A percentile compares a stretch with the other conserved stretches of the same genome.
Conservation (phyloP, 2,329 filamentous ascomycete species). For the Calonectria hongkongensis region DNA sequence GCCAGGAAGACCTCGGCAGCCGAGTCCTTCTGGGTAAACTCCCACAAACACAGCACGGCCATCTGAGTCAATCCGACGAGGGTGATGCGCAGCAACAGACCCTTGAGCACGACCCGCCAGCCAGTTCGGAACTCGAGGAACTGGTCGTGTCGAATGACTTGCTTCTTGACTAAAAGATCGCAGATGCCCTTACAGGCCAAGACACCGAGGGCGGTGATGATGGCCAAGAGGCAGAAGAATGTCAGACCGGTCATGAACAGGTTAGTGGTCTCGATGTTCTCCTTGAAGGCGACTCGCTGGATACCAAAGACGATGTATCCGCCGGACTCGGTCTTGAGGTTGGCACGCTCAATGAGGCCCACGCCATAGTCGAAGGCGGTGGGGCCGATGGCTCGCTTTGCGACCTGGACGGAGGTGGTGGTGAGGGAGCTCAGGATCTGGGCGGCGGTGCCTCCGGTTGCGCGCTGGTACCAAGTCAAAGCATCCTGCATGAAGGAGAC, state of each 20-base stretch:
- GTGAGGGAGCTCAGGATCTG: conserved; percentile 84
- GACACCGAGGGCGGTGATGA: conserved; percentile 83
- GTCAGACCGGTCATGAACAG: conserved; percentile 93
- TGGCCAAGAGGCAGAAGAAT: conserved; percentile 90
- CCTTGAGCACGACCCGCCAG: conserved; percentile 93
- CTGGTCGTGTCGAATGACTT: conserved; percentile 87
- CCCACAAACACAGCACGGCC: conserved; percentile 92
- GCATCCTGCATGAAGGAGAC: conserved; percentile 89
- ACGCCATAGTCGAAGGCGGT: conserved; percentile 69
- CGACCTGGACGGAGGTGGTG: conserved; percentile 86
- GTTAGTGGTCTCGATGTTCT: conserved; percentile 90
- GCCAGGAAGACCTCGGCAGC: conserved; percentile 89
- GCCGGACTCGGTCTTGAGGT: conserved; percentile 72
- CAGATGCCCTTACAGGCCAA: conserved; percentile 86
- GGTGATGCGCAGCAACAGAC: conserved; percentile 91
- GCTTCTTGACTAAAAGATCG: conserved; percentile 83
- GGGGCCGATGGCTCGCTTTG: conserved; percentile 77
- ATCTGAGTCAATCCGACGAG: conserved; percentile 95
- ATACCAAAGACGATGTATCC: conserved; percentile 85
- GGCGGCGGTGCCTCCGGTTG: conserved; percentile 90
- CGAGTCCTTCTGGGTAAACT: conserved; percentile 90
- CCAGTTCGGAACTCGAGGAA: conserved; percentile 96
- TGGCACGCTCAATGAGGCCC: conserved; percentile 72
- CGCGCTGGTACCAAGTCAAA: conserved; percentile 95
- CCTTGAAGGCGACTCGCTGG: conserved; percentile 91